phyloP scores from a whole-genome alignment of 352 stramenopile genomes.

The Pythium vanterpoolii region DNA sequence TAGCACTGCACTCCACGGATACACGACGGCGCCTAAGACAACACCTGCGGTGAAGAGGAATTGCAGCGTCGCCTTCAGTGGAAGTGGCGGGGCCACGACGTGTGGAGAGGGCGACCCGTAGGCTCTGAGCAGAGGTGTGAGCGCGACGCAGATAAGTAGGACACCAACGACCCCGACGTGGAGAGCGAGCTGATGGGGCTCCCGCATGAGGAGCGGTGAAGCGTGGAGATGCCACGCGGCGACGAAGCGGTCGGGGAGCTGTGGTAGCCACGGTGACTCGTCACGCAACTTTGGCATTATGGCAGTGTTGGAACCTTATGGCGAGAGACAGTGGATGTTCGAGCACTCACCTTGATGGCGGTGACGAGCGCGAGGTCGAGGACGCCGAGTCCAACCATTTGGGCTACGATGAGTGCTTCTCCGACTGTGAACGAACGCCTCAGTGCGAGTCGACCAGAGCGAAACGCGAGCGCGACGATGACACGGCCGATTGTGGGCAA shows the following conservation, averaged over 20 bases:
- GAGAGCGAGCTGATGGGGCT: constrained; percentile 46
- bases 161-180: constrained; percentile 55
- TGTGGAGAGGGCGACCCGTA: constrained; percentile 47
- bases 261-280: background rate
- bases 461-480: constrained; percentile 33
- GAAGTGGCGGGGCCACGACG: constrained; percentile 31
- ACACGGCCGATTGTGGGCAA: constrained; percentile 35
- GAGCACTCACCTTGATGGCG: constrained; percentile 34
- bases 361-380: constrained; percentile 55
- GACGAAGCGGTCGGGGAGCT: background rate
- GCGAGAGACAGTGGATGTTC: background rate
- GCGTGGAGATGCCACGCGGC: constrained; percentile 15
- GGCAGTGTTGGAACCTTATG: background rate
- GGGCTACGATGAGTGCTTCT: constrained; percentile 61
- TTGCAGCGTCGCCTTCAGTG: constrained; percentile 18
- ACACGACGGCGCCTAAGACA: constrained; percentile 38
- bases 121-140: constrained; percentile 39
- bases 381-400: constrained; percentile 46
- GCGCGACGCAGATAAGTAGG: constrained; percentile 42
- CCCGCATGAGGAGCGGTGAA: constrained; percentile 17
- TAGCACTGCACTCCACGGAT: constrained; percentile 66
- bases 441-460: constrained; percentile 38
- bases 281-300: background rate
- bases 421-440: constrained; percentile 71
- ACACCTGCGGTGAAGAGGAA: constrained; percentile 33